Base-by-base conservation (phyloP, 2,329 filamentous ascomycete genomes). In the Lizonia empirigonia region DNA sequence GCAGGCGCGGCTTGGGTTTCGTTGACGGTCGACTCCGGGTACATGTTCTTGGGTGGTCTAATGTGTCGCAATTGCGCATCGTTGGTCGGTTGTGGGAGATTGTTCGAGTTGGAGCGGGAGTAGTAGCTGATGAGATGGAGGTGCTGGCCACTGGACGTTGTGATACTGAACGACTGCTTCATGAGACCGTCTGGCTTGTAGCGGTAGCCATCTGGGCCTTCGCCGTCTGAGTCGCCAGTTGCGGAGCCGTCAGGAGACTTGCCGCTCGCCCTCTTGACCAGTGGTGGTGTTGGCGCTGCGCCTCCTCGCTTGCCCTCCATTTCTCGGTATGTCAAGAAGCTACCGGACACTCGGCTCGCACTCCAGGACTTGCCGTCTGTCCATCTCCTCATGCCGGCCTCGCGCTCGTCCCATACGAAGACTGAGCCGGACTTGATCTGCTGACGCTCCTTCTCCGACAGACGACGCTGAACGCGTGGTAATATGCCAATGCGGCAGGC, bases 151-250 rank as follows among this genome's bases (percentile, higher is more conserved):
- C 82, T 86, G 1, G 89, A 91, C 1, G 94, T 97, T 18, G 92
- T 97, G 76, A 99, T 97, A 77, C 93, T 97, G 81, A 97, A 99
- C 0, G 94, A 97, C 76, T 99, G 94, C 82, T 99, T 99, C 91
- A 97, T 97, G 4, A 99, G 82, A 0, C 94, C 94, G 67, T 99
- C 94, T 8, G 90, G 80, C 97, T 99, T 47, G 79, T 80, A 66
- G 18, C 72, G 68, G 47, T 74, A 74, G 45, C 72, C 71, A 36
- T 74, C 72, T 22, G 70, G 71, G 19, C 82, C 83, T 62, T 85
- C 88, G 45, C 90, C 87, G 59, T 91, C 89, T 39, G 94, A 92
- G 66, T 96, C 91, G 69, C 89, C 93, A 22, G 84, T 85, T 58
- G 87, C 85, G 53, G 85, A 86, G 64, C 89, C 91, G 57, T 96